These are phyloP conservation scores for Arthroderma uncinatum DNA, from an alignment of 2,329 filamentous ascomycete species.

Conservation along the genomic window DNA sequence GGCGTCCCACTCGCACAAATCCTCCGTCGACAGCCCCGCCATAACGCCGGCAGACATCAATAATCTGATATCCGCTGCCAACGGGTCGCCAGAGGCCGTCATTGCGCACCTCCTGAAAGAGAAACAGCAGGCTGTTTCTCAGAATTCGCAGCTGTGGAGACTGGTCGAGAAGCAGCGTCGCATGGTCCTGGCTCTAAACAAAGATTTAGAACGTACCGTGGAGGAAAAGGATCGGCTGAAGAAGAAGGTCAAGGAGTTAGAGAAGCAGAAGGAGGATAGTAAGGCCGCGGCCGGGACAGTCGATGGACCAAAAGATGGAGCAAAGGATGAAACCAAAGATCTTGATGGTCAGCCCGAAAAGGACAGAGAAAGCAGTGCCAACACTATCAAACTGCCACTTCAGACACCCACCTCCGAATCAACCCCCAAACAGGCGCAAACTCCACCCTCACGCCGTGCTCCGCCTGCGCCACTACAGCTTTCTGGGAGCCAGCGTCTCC, in stretches of 20 bases:
- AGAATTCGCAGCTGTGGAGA: conserved; percentile 89
- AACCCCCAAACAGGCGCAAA: not conserved
- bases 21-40: conserved; percentile 44
- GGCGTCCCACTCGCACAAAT: conserved; percentile 47
- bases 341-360: not conserved
- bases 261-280: conserved; percentile 19
- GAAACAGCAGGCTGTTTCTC: conserved; percentile 75
- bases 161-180: conserved; percentile 91
- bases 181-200: conserved; percentile 88
- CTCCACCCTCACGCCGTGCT: conserved; percentile 56
- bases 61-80: conserved; percentile 63
- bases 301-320: too few species aligned
- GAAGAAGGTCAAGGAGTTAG: conserved; percentile 72
- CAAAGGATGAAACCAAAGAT: not conserved
- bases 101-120: conserved; percentile 83
- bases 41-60: conserved; percentile 64
- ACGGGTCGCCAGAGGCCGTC: conserved; percentile 74
- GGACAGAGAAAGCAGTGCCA: not conserved
- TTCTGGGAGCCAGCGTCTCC: conserved; percentile 35
- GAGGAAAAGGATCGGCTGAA: conserved; percentile 94
- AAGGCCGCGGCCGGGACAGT: not conserved
- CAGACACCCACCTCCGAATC: not conserved
- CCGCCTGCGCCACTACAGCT: conserved; percentile 78
- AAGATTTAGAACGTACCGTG: conserved; percentile 77
- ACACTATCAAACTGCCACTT: not conserved